These are phyloP conservation scores for Serendipita sp. DNA, from an alignment of 768 basidiomycete species.

Conservation along the genomic window DNA sequence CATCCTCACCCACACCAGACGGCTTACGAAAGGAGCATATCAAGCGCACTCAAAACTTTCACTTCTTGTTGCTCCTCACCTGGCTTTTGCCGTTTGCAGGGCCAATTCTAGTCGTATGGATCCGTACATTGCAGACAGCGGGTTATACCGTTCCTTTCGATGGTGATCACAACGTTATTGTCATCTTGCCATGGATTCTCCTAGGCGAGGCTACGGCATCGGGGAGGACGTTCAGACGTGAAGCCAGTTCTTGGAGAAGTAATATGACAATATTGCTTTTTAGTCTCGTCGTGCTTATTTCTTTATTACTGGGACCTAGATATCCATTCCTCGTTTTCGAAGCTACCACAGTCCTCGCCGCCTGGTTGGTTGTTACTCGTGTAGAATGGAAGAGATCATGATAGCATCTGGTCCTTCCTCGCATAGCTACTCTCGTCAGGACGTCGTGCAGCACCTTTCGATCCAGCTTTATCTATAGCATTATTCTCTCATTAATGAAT, in stretches of 20 bases:
- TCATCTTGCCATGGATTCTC: conserved; percentile 15
- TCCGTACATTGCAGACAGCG: conserved; percentile 65
- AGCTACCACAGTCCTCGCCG: background rate
- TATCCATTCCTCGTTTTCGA: background rate
- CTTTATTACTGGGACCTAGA: background rate
- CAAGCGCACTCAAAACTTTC: conserved; percentile 14
- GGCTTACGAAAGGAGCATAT: background rate
- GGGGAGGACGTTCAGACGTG: background rate
- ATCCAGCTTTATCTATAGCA: too few species aligned
- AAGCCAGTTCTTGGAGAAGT: background rate
- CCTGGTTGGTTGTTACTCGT: background rate
- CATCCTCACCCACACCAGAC: conserved; percentile 3
- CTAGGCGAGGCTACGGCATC: conserved; percentile 12
- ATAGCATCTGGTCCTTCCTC: too few species aligned
- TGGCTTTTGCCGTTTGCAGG: conserved; percentile 64
- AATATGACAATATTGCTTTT: background rate
- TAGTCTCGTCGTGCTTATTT: background rate
- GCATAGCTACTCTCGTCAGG: too few species aligned
- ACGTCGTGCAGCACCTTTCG: too few species aligned
- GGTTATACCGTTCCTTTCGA: conserved; percentile 66
- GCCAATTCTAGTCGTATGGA: conserved; percentile 78
- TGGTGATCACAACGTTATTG: conserved; percentile 43
- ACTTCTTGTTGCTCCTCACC: conserved; percentile 60
- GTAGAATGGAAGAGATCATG: background rate
- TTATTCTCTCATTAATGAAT: too few species aligned